phyloP scores from a whole-genome alignment of 2,329 filamentous ascomycete species.

The Kalaharituber pfeilii region DNA sequence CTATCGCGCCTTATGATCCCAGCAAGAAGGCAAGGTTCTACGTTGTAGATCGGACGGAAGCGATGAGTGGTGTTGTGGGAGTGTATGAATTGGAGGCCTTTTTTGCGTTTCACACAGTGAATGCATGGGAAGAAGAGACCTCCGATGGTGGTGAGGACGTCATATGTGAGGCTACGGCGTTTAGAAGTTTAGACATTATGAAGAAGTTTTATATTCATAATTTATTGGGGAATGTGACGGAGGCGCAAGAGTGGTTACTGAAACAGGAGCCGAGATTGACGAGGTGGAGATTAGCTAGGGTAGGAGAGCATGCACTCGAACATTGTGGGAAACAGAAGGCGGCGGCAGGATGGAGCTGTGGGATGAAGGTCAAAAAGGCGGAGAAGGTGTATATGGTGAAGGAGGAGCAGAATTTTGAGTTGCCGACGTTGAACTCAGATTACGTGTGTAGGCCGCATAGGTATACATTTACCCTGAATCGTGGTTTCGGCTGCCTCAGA shows the following conservation, averaged over 20 bases:
- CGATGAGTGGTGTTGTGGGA: constrained; percentile 46
- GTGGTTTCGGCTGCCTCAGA: background rate
- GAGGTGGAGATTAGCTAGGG: background rate
- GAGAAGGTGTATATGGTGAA: constrained; percentile 12
- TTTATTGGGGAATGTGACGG: constrained; percentile 25
- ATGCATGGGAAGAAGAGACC: constrained; percentile 49
- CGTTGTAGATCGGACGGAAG: constrained; percentile 47
- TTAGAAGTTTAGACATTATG: constrained; percentile 47
- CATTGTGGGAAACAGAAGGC: background rate
- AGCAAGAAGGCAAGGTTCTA: constrained; percentile 48
- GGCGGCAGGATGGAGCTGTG: background rate
- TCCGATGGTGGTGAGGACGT: constrained; percentile 39
- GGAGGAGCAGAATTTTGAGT: constrained; percentile 29
- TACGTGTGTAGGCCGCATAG: constrained; percentile 38
- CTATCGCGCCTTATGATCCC: constrained; percentile 46
- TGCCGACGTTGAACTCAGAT: constrained; percentile 47
- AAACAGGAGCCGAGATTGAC: background rate
- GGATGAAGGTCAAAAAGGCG: background rate
- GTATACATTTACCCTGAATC: background rate
- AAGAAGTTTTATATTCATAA: constrained; percentile 53
- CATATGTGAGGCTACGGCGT: constrained; percentile 47
- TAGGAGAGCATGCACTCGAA: background rate
- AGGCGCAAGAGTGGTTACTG: background rate
- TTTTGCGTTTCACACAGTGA: constrained; percentile 67
- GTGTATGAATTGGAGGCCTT: constrained; percentile 49